A percentile compares a stretch with the other conserved stretches of the same genome.
Evolutionary conservation across 2,329 filamentous ascomycete species (phyloP).

Genomic region (Phyllosticta citribraziliensis): DNA sequence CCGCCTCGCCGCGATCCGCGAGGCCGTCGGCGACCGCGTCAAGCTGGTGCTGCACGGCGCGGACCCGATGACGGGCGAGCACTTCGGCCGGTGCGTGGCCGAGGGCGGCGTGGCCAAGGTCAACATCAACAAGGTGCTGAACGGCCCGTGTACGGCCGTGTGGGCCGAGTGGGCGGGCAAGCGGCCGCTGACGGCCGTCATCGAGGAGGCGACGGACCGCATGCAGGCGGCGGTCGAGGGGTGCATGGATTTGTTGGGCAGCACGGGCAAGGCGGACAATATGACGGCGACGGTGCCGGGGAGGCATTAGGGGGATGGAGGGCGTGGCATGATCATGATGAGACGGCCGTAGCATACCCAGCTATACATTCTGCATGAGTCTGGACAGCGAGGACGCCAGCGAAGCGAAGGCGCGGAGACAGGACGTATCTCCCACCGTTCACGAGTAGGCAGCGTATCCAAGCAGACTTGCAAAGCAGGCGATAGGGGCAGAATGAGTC

Average conservation of each 20-base stretch:
- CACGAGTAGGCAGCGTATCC: too few relatives aligned
- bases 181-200: slow-evolving; percentile 42
- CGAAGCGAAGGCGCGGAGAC: too few relatives aligned
- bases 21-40: slow-evolving; percentile 39
- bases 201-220: slow-evolving; percentile 44
- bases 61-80: slow-evolving; percentile 46
- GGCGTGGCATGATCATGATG: too few relatives aligned
- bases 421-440: too few relatives aligned
- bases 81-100: slow-evolving; percentile 43
- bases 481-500: too few relatives aligned
- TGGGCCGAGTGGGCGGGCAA: slow-evolving; percentile 41
- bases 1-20: slow-evolving; percentile 39
- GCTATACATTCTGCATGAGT: too few relatives aligned
- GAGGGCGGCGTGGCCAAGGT: slow-evolving; percentile 44
- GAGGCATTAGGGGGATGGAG: not conserved
- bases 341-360: too few relatives aligned
- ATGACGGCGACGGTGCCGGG: not conserved
- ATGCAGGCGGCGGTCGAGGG: slow-evolving; percentile 48
- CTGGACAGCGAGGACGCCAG: too few relatives aligned
- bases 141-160: slow-evolving; percentile 39
- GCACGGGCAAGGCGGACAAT: slow-evolving; percentile 24
- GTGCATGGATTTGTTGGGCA: slow-evolving; percentile 44
- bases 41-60: slow-evolving; percentile 49
- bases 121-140: slow-evolving; percentile 52
- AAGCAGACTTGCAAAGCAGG: too few relatives aligned